phyloP scores from a whole-genome alignment of 345 rosid species.

The Eucalyptus grandis region DNA sequence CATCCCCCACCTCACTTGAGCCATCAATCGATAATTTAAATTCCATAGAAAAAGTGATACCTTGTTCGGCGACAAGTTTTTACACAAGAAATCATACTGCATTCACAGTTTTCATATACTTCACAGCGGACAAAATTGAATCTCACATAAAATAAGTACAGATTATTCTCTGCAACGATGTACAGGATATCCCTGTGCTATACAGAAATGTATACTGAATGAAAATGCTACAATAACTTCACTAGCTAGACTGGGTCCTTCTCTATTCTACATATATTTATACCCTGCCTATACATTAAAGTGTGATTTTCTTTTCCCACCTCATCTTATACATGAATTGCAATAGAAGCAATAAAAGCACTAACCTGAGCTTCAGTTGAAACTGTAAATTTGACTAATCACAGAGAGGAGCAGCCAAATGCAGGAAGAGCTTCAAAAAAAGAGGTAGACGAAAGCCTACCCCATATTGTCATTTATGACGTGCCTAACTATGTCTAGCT shows the following conservation, averaged over 20 bases:
- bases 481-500: background rate
- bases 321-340: background rate
- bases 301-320: background rate
- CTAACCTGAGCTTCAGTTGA: background rate
- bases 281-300: background rate
- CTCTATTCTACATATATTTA: background rate
- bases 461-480: background rate
- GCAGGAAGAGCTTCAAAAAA: background rate
- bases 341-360: background rate
- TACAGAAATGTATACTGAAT: background rate
- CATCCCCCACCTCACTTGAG: background rate
- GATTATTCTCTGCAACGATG: background rate
- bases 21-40: background rate
- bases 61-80: background rate
- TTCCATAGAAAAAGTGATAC: background rate
- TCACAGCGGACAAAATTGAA: background rate
- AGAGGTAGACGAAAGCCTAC: background rate
- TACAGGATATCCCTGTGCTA: background rate
- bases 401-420: background rate
- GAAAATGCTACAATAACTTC: background rate
- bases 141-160: background rate
- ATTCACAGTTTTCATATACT: background rate
- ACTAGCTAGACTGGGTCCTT: background rate
- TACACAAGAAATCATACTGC: background rate
- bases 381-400: background rate